A percentile compares a stretch with the other conserved stretches of the same genome.
These are phyloP conservation scores for Kuraishia ogatae DNA, from an alignment of 805 yeast genomes.

Conservation along the genomic window DNA sequence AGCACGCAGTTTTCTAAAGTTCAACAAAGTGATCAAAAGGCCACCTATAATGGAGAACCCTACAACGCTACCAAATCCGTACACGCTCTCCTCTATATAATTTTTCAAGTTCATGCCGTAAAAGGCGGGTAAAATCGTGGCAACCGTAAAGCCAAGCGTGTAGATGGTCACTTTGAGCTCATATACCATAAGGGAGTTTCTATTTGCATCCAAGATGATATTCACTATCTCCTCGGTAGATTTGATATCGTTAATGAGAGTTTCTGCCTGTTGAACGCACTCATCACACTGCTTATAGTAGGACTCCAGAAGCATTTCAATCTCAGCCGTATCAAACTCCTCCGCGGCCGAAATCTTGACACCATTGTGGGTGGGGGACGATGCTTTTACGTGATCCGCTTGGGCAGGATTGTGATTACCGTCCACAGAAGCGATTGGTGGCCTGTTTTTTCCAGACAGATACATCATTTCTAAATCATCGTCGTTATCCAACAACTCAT, in stretches of 20 bases:
- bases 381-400: not conserved
- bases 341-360: not conserved
- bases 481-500: constrained; percentile 77
- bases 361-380: not conserved
- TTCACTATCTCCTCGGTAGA: constrained; percentile 92
- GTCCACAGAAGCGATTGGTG: too few relatives aligned
- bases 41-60: constrained; percentile 46
- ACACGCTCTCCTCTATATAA: constrained; percentile 58
- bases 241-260: constrained; percentile 71
- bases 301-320: constrained; percentile 81
- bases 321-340: constrained; percentile 42
- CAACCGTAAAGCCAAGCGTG: constrained; percentile 79
- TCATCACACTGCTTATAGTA: constrained; percentile 91
- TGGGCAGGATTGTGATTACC: too few relatives aligned
- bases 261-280: constrained; percentile 84
- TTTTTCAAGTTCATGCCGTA: constrained; percentile 84
- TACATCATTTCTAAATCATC: constrained; percentile 81
- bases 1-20: constrained; percentile 45
- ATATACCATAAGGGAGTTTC: constrained; percentile 82
- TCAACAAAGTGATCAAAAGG: constrained; percentile 40
- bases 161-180: constrained; percentile 78
- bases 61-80: constrained; percentile 57
- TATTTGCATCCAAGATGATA: constrained; percentile 82
- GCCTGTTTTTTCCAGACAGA: constrained; percentile 32
- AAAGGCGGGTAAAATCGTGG: constrained; percentile 78